Evolutionary conservation across 164 flowering plant species (phyloP), one percentile per base, ranked within the genome.

Genomic region (Vitis vinifera): DNA sequence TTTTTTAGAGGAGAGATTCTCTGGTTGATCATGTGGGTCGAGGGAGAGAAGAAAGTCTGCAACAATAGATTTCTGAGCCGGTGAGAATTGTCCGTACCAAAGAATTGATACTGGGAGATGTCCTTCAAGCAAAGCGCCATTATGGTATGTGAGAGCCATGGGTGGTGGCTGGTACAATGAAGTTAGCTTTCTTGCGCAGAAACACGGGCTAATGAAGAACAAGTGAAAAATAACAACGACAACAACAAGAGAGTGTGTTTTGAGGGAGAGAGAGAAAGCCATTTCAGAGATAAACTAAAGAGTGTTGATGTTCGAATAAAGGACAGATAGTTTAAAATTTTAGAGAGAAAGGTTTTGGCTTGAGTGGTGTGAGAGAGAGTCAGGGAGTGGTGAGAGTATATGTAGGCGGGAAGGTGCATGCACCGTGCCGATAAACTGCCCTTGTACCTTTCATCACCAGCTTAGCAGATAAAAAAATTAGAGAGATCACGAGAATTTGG

Each of bases 21-120:
- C 56, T 9, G 31, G 68, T n/a, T 68, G 15, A 15, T 37, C 48
- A 2, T 61, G 17, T 57, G 72, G 66, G 66, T 31, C 62, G 14
- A 85, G 81, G n/a, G 87, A 81, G 71, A 69, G 71, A 16, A 85
- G 57, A 64, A 85, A 85, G 59, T 83, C 86, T 0, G 71, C 29
- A 53, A 85, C 71, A 14, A 85, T 78, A 72, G 89, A 74, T 67
- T 71, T 80, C 50, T 83, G 89, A 30, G 81, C 13, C 2, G 83
- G 69, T 4, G 76, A 63, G 73, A 86, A 86, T 10, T 72, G 67
- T 4, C 87, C 89, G 27, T 86, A 86, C 86, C 86, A 86, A 7
- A 82, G 55, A 55, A 86, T 55, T 10, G 74, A 70, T 4, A 86
- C 69, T 2, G 76, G 73, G 51, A 84, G 67, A 29, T 84, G 48